Evolutionary conservation across 805 yeast genomes (phyloP).

Genomic region (Candida suzukii): DNA sequence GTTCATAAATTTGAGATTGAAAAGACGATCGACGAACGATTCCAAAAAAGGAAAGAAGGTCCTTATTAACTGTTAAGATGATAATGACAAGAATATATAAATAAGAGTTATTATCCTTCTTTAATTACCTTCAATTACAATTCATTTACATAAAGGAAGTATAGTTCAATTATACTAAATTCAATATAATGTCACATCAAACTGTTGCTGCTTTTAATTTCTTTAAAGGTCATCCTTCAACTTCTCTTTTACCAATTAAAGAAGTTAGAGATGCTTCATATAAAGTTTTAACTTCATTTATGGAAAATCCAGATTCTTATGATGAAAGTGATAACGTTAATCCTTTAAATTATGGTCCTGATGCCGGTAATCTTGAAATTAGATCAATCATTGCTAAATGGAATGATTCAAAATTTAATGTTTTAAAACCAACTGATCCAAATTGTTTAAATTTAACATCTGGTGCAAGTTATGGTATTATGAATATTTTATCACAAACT

Average conservation of each 20-base stretch:
- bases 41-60: too few relatives aligned
- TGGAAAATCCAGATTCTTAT: constrained; percentile 28
- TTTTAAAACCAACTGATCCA: constrained; percentile 28
- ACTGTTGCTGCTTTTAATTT: constrained; percentile 34
- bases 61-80: too few relatives aligned
- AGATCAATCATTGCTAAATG: constrained; percentile 50
- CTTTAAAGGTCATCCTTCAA: constrained; percentile 75
- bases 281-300: constrained; percentile 35
- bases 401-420: constrained; percentile 35
- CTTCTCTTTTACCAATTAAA: constrained; percentile 46
- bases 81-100: too few relatives aligned
- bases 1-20: too few relatives aligned
- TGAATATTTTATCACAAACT: constrained; percentile 54
- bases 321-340: constrained; percentile 39
- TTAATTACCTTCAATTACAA: too few relatives aligned
- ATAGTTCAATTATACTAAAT: too few relatives aligned
- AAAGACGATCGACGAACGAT: too few relatives aligned
- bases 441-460: constrained; percentile 60
- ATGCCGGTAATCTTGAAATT: constrained; percentile 62
- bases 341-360: constrained; percentile 76
- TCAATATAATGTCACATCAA: background rate
- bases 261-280: constrained; percentile 51
- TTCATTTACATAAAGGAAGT: too few relatives aligned
- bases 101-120: too few relatives aligned
- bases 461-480: constrained; percentile 79